Evolutionary conservation across 2,329 filamentous ascomycete genomes (phyloP), one percentile per base, ranked within the genome.

Genomic region (Dryadomyces sulphureus): DNA sequence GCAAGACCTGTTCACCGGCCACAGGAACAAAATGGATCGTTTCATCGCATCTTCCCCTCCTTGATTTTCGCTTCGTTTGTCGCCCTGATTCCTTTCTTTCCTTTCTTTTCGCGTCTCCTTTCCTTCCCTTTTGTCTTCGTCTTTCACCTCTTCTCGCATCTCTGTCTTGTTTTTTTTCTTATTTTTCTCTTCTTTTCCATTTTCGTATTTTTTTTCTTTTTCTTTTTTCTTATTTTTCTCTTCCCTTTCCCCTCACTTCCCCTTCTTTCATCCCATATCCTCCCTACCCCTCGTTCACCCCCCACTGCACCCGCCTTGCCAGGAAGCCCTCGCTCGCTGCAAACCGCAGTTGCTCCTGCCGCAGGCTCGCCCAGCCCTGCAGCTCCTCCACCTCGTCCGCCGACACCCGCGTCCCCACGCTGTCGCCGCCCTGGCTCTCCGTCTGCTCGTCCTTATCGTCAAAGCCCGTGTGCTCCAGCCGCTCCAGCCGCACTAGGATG

Each of bases 341-440:
- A 45, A 61, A 61, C 47, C 79, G 77, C 50, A 80, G 62, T 61
- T 93, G 87, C 53, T 84, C 84, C 45, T 90, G 82, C 48, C 84
- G 72, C 52, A 94, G 62, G 58, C 84, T 84, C 0, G 83, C 81
- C 87, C 87, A 94, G 48, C 77, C 72, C 19, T 76, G 69, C 53
- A 92, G 62, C 60, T 92, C 85, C 45, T 81, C 75, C 80, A 76
- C 51, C 16, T 45, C 44, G 16, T 45, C 30, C 57, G n/a, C 59
- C 48, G 66, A 70, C 69, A 16, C 38, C 17, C 11, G 8, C 5
- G 36, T 21, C 36, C 17, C 11, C 17, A 4, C 17, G n/a, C n/a
- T n/a, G n/a, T 22, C 4, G 17, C 36, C 3, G 17, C 19, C 9
- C 17, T 19, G 3, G 17, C 3, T 22, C 17, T 20, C 11, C 2